These are phyloP conservation scores for Claviceps digitariae DNA, from an alignment of 2,329 filamentous ascomycete genomes.

Conservation along the genomic window DNA sequence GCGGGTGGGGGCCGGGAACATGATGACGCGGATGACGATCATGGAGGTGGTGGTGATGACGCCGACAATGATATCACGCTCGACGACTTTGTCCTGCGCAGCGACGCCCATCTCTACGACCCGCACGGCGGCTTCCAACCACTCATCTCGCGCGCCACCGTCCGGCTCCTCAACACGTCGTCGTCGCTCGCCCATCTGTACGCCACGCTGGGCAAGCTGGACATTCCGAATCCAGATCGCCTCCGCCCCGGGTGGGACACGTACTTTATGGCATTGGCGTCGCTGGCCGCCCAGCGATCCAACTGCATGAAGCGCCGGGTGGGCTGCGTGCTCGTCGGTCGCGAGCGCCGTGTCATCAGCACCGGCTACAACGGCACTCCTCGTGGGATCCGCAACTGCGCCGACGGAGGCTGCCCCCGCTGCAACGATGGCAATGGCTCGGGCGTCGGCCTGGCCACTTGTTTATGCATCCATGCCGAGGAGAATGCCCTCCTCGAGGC, in stretches of 20 bases:
- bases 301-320: conserved; percentile 99
- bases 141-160: conserved; percentile 66
- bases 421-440: conserved; percentile 64
- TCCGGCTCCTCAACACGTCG: conserved; percentile 79
- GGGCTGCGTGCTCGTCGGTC: conserved; percentile 76
- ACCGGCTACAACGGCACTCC: conserved; percentile 99
- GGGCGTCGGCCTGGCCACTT: conserved; percentile 69
- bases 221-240: conserved; percentile 65
- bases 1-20: not conserved
- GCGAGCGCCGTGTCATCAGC: conserved; percentile 74
- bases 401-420: conserved; percentile 75
- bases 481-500: conserved; percentile 95
- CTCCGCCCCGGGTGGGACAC: conserved; percentile 87
- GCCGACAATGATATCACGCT: conserved; percentile 24
- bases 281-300: conserved; percentile 73
- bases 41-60: not conserved
- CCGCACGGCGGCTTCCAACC: conserved; percentile 51
- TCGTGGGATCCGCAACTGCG: conserved; percentile 75
- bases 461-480: conserved; percentile 93
- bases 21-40: not conserved
- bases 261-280: conserved; percentile 97
- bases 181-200: conserved; percentile 58
- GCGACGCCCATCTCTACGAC: conserved; percentile 66
- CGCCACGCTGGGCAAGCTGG: conserved; percentile 55
- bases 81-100: conserved; percentile 41